A percentile compares a stretch with the other conserved stretches of the same genome.
Conservation (phyloP, 306 rosid genomes). For the Gillenia trifoliata region DNA sequence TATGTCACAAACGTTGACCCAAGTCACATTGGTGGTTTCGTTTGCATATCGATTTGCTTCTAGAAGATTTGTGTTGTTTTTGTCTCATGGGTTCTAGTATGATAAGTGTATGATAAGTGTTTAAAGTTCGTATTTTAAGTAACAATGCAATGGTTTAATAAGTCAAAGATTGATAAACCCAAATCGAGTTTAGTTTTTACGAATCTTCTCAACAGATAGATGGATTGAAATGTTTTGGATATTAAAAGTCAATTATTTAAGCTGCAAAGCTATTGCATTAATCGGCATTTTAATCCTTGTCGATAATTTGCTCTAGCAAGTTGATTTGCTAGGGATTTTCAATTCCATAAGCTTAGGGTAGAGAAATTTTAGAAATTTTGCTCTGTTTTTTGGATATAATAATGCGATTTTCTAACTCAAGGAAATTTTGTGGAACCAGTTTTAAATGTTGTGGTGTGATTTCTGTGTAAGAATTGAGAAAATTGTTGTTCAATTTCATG, state of each 20-base stretch:
- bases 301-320: background rate
- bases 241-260: background rate
- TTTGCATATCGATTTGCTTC: background rate
- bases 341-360: too few relatives aligned
- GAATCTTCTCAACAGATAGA: background rate
- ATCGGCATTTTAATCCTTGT: background rate
- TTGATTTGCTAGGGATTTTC: background rate
- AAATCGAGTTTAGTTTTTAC: background rate
- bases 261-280: background rate
- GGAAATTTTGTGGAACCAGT: too few relatives aligned
- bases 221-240: background rate
- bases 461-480: too few relatives aligned
- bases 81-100: background rate
- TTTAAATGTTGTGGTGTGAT: too few relatives aligned
- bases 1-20: too few relatives aligned
- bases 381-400: too few relatives aligned
- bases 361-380: too few relatives aligned
- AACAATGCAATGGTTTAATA: too few relatives aligned
- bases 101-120: background rate
- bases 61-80: background rate
- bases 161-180: background rate
- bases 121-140: background rate
- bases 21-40: background rate
- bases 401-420: too few relatives aligned
- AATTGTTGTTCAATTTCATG: too few relatives aligned